These are phyloP conservation scores for Silene uniflora DNA, from an alignment of 148 eudicot species.

Conservation along the genomic window DNA sequence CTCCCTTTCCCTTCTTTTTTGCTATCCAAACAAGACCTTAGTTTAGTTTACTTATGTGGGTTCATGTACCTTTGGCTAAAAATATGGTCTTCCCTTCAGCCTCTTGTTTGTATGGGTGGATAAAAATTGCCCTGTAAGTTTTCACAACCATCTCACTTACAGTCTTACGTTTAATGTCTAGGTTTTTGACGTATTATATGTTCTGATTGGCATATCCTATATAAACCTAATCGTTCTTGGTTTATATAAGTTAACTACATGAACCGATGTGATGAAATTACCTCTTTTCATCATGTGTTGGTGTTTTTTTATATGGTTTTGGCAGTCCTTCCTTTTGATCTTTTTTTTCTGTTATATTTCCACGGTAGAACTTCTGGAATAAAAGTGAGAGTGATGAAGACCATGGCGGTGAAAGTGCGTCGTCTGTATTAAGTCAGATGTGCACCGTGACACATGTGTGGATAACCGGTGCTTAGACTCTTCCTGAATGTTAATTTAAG, in stretches of 20 bases:
- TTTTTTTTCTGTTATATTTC: not conserved
- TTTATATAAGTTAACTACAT: not conserved
- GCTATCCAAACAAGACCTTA: too few species aligned
- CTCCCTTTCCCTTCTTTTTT: too few species aligned
- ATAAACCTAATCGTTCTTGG: not conserved
- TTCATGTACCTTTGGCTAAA: not conserved
- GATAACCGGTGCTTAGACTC: constrained; percentile 37
- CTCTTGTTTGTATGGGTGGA: not conserved
- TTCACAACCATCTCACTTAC: not conserved
- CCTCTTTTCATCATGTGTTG: constrained; percentile 3
- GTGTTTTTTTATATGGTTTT: constrained; percentile 2
- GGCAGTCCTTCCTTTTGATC: not conserved
- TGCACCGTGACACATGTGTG: constrained; percentile 27
- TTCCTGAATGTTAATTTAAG: not conserved
- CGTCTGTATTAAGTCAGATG: constrained; percentile 33
- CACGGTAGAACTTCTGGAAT: constrained; percentile 39
- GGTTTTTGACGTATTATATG: not conserved
- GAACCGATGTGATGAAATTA: not conserved
- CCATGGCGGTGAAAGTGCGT: constrained; percentile 33
- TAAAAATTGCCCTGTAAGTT: not conserved
- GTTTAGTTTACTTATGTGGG: too few species aligned
- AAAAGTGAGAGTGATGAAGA: constrained; percentile 53
- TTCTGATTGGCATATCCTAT: not conserved
- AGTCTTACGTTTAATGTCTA: not conserved
- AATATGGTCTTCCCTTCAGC: not conserved